A percentile compares a stretch with the other conserved stretches of the same genome.
Conservation (phyloP, 176 grass and related monocot genomes). For the Areca catechu region DNA sequence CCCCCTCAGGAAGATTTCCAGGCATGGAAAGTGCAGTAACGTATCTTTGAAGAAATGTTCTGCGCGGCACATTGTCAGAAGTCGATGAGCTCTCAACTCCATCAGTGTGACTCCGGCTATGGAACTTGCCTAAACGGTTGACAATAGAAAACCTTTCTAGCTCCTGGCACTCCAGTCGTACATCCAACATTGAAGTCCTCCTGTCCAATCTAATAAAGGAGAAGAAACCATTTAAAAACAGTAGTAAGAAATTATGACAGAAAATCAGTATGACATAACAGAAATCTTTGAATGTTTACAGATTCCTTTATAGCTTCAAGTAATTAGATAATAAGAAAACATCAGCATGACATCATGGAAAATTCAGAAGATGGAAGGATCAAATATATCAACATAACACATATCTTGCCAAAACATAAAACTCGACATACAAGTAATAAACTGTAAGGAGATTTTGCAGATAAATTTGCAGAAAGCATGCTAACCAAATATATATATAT, state of each 20-base stretch:
- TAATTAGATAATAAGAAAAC: too few relatives aligned
- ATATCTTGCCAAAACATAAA: too few relatives aligned
- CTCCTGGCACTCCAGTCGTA: conserved; percentile 29
- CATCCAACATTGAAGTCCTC: conserved; percentile 22
- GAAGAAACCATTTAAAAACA: too few relatives aligned
- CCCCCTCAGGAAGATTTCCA: conserved; percentile 15
- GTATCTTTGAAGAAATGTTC: conserved; percentile 18
- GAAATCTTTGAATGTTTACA: too few relatives aligned
- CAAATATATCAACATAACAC: too few relatives aligned
- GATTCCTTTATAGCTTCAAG: too few relatives aligned
- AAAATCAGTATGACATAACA: neutral
- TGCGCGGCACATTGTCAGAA: conserved; percentile 2
- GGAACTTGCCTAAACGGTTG: conserved; percentile 35
- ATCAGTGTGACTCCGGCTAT: conserved; percentile 17
- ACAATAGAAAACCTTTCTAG: conserved; percentile 37
- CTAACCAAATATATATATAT: too few relatives aligned
- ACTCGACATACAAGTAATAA: too few relatives aligned
- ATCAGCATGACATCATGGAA: too few relatives aligned
- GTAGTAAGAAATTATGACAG: neutral
- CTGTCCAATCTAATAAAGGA: conserved; percentile 24
- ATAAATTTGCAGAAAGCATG: too few relatives aligned
- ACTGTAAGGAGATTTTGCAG: too few relatives aligned
- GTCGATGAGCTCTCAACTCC: conserved; percentile 7
- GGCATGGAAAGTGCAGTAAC: conserved; percentile 15
- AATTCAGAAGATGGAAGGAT: too few relatives aligned